A percentile compares a stretch with the other conserved stretches of the same genome.
Evolutionary conservation across 768 basidiomycete genomes (phyloP).

Genomic region (Rhodotorula sphaerocarpa): DNA sequence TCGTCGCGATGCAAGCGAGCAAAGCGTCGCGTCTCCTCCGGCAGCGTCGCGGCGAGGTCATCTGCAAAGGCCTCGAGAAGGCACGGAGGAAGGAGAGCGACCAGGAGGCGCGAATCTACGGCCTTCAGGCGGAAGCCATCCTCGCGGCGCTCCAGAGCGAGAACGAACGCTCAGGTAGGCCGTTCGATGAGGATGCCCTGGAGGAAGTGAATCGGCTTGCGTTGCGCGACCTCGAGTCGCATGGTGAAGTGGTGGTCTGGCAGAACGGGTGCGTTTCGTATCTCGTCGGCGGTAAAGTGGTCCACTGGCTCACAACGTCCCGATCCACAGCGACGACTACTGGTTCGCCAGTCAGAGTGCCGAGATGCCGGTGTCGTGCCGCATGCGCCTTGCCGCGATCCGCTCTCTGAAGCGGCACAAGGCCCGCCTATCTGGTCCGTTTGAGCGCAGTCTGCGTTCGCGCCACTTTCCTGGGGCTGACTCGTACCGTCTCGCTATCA

Average conservation of each 20-base stretch:
- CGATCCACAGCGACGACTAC: slow-evolving; percentile 40
- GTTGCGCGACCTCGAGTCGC: slow-evolving; percentile 43
- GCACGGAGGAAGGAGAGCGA: slow-evolving; percentile 9
- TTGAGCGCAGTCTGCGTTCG: too few species aligned
- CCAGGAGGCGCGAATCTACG: slow-evolving; percentile 15
- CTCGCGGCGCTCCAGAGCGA: slow-evolving; percentile 10
- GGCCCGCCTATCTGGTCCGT: slow-evolving; percentile 14
- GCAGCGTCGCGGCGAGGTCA: slow-evolving; percentile 40
- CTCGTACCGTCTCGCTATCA: too few species aligned
- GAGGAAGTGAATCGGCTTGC: slow-evolving; percentile 40
- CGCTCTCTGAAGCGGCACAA: slow-evolving; percentile 42
- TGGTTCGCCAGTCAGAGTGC: slow-evolving; percentile 44
- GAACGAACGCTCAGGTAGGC: slow-evolving; percentile 32
- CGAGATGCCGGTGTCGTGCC: slow-evolving; percentile 44
- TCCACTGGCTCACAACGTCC: too few species aligned
- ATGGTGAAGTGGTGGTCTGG: slow-evolving; percentile 43
- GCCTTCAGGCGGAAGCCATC: slow-evolving; percentile 15
- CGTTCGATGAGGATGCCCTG: slow-evolving; percentile 42
- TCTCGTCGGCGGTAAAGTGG: too few species aligned
- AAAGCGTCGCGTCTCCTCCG: slow-evolving; percentile 40
- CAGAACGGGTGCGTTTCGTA: slow-evolving; percentile 41
- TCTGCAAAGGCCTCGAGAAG: slow-evolving; percentile 41
- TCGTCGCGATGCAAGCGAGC: slow-evolving; percentile 42
- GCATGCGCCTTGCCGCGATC: slow-evolving; percentile 40
- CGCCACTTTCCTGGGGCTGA: too few species aligned